phyloP scores from a whole-genome alignment of 1,139 yeast species.

The Entelexis sorbosivorans region DNA sequence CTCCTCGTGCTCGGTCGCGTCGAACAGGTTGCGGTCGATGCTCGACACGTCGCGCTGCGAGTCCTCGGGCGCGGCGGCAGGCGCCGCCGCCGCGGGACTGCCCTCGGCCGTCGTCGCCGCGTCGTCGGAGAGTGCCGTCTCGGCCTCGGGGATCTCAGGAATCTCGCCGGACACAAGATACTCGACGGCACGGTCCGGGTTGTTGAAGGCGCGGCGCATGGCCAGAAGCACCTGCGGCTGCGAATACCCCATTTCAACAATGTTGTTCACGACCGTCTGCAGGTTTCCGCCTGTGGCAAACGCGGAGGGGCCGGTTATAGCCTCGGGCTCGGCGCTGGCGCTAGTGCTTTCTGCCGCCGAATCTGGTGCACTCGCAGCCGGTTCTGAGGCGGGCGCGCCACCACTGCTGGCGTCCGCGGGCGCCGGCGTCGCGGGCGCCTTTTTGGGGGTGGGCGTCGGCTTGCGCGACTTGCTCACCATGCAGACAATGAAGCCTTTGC shows the following conservation, averaged over 20 bases:
- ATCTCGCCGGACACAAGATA: slow-evolving; percentile 73
- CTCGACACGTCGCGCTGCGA: slow-evolving; percentile 23
- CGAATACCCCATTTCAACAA: slow-evolving; percentile 94
- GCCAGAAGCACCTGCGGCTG: slow-evolving; percentile 83
- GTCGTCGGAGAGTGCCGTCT: slow-evolving; percentile 21
- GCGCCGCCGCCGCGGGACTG: neutral
- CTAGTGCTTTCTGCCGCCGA: neutral
- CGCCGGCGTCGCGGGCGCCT: slow-evolving; percentile 18
- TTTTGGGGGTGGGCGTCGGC: slow-evolving; percentile 22
- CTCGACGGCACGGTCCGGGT: slow-evolving; percentile 97
- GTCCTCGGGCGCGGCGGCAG: neutral
- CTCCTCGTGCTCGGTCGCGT: slow-evolving; percentile 24
- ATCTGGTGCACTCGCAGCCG: neutral
- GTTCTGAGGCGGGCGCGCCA: neutral
- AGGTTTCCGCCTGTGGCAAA: slow-evolving; percentile 53
- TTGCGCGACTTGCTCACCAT: slow-evolving; percentile 54
- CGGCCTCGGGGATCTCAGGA: slow-evolving; percentile 44
- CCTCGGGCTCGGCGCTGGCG: slow-evolving; percentile 12
- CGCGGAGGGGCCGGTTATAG: slow-evolving; percentile 30
- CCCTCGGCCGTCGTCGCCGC: neutral
- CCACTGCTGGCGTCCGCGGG: slow-evolving; percentile 17
- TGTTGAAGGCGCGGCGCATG: slow-evolving; percentile 87
- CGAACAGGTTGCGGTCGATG: slow-evolving; percentile 31
- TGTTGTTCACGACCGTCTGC: slow-evolving; percentile 60
- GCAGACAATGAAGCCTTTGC: slow-evolving; percentile 82